phyloP scores from a whole-genome alignment of 805 yeast species.

The Clavispora fructus region DNA sequence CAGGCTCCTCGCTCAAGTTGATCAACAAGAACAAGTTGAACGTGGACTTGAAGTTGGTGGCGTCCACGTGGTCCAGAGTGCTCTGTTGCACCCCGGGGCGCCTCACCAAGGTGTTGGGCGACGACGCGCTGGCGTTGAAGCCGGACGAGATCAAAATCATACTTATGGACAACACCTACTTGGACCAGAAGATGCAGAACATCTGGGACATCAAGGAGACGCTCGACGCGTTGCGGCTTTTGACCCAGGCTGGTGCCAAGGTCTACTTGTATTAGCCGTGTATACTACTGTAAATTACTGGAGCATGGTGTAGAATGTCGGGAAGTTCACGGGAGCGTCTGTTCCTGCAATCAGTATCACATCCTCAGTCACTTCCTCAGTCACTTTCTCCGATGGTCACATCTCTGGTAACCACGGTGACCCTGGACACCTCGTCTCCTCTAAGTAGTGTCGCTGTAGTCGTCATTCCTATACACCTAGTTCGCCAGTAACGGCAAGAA shows the following conservation, averaged over 20 bases:
- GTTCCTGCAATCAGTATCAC: too few relatives aligned
- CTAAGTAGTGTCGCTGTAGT: too few relatives aligned
- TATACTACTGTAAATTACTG: background rate
- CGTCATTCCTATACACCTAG: background rate
- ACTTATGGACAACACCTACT: slow-evolving; percentile 54
- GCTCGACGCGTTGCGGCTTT: slow-evolving; percentile 32
- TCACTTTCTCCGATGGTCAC: too few relatives aligned
- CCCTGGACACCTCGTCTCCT: too few relatives aligned
- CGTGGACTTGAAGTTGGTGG: slow-evolving; percentile 50
- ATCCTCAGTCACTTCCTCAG: too few relatives aligned
- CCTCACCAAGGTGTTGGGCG: slow-evolving; percentile 41
- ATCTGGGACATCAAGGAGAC: slow-evolving; percentile 57
- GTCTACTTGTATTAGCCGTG: slow-evolving; percentile 45
- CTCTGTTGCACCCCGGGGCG: slow-evolving; percentile 65
- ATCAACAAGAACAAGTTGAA: slow-evolving; percentile 70
- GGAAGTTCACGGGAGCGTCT: too few relatives aligned
- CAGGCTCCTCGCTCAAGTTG: slow-evolving; percentile 58
- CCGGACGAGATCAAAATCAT: slow-evolving; percentile 46
- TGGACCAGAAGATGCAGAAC: slow-evolving; percentile 56
- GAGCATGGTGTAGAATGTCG: background rate
- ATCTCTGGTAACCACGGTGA: too few relatives aligned
- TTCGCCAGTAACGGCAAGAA: slow-evolving; percentile 18
- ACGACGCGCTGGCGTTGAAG: slow-evolving; percentile 37
- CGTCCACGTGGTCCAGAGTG: slow-evolving; percentile 42
- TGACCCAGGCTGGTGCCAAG: slow-evolving; percentile 41